phyloP scores from a whole-genome alignment of 106 monocot species.

The Apostasia shenzhenica region DNA sequence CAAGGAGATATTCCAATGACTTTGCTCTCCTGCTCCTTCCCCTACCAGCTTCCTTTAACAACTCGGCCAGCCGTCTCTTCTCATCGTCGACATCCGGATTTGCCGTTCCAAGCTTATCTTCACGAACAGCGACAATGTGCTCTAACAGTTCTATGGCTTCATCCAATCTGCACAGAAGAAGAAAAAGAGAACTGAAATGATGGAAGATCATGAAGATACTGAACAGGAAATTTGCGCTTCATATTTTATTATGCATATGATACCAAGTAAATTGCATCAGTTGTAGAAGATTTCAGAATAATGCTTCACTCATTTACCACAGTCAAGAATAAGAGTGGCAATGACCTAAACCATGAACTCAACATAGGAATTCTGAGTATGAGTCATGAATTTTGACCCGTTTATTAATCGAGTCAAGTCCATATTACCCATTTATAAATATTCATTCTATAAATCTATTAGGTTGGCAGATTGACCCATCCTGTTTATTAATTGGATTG shows the following conservation, averaged over 20 bases:
- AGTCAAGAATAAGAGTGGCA: too few relatives aligned
- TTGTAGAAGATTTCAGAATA: background rate
- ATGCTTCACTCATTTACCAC: too few relatives aligned
- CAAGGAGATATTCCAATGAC: slow-evolving; percentile 21
- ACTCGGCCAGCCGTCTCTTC: slow-evolving; percentile 24
- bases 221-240: background rate
- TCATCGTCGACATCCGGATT: slow-evolving; percentile 29
- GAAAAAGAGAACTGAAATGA: background rate
- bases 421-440: too few relatives aligned
- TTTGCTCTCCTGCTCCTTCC: slow-evolving; percentile 8
- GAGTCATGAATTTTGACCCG: too few relatives aligned
- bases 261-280: background rate
- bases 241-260: too few relatives aligned
- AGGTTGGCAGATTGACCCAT: too few relatives aligned
- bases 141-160: slow-evolving; percentile 25
- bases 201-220: background rate
- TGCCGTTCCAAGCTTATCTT: slow-evolving; percentile 20
- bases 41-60: slow-evolving; percentile 23
- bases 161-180: slow-evolving; percentile 10
- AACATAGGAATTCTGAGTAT: too few relatives aligned
- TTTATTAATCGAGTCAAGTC: too few relatives aligned
- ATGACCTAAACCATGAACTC: too few relatives aligned
- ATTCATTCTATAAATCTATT: too few relatives aligned
- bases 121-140: slow-evolving; percentile 15
- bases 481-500: too few relatives aligned